A percentile compares a stretch with the other conserved stretches of the same genome.
Conservation (phyloP, 805 yeast species). For the Metschnikowia dekortorum region DNA sequence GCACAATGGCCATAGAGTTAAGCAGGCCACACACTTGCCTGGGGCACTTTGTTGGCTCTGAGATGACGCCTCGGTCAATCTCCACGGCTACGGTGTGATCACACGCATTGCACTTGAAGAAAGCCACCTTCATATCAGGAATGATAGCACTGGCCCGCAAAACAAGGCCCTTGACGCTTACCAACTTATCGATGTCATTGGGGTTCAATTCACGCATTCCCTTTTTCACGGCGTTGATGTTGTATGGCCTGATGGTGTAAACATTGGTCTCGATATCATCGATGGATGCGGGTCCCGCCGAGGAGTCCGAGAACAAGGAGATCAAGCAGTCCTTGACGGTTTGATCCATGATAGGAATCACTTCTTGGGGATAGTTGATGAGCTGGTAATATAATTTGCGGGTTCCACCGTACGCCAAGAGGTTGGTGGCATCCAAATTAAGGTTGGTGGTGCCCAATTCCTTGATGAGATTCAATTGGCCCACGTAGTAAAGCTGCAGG, state of each 20-base stretch:
- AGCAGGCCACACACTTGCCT: slow-evolving; percentile 75
- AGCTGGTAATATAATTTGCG: slow-evolving; percentile 79
- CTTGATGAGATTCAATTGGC: slow-evolving; percentile 68
- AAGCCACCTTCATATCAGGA: slow-evolving; percentile 97
- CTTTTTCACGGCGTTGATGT: slow-evolving; percentile 57
- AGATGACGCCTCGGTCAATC: slow-evolving; percentile 89
- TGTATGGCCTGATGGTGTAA: slow-evolving; percentile 87
- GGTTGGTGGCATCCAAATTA: slow-evolving; percentile 77
- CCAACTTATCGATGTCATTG: slow-evolving; percentile 88
- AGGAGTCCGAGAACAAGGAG: slow-evolving; percentile 35
- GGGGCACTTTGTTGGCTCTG: slow-evolving; percentile 93
- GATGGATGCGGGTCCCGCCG: slow-evolving; percentile 24
- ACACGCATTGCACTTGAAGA: slow-evolving; percentile 92
- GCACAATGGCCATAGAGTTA: slow-evolving; percentile 86
- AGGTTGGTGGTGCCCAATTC: slow-evolving; percentile 75
- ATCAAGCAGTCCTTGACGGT: slow-evolving; percentile 87
- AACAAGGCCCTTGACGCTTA: slow-evolving; percentile 85
- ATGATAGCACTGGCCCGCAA: slow-evolving; percentile 85
- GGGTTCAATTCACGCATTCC: slow-evolving; percentile 96
- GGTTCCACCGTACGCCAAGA: slow-evolving; percentile 71
- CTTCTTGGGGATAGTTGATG: slow-evolving; percentile 92
- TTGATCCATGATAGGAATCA: slow-evolving; percentile 96
- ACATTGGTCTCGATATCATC: slow-evolving; percentile 77
- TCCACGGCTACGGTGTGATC: slow-evolving; percentile 89
- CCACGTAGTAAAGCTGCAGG: slow-evolving; percentile 69